A percentile compares a stretch with the other conserved stretches of the same genome.
Evolutionary conservation across 2,329 filamentous ascomycete species (phyloP).

Genomic region (Penicillium corylophilum): DNA sequence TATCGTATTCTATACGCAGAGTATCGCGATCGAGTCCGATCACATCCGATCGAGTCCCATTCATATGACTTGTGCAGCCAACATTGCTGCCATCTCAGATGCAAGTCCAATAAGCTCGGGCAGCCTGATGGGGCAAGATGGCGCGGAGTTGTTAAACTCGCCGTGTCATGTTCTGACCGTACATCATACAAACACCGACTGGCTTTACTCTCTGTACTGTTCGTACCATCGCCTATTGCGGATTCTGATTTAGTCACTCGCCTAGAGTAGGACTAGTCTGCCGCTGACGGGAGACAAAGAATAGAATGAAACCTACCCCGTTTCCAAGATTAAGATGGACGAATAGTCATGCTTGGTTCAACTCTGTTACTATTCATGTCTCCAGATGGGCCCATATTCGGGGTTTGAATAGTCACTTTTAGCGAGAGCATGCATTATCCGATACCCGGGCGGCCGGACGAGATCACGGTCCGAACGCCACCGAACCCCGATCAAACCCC

Average conservation of each 20-base stretch:
- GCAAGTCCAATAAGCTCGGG: neutral
- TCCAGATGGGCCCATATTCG: neutral
- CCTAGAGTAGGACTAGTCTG: no score
- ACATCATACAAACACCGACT: conserved; percentile 2
- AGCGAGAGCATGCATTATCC: neutral
- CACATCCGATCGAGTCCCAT: neutral
- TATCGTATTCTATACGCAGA: neutral
- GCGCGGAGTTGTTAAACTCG: conserved; percentile 13
- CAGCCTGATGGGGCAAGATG: neutral
- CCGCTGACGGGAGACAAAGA: no score
- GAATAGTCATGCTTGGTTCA: no score
- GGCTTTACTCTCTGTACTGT: neutral
- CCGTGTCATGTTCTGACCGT: conserved; percentile 7
- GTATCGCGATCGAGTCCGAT: neutral
- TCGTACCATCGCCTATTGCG: neutral
- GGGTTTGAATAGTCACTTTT: neutral
- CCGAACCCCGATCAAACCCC: neutral
- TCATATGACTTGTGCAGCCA: neutral
- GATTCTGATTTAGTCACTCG: no score
- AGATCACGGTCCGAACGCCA: conserved; percentile 3
- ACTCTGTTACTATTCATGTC: no score
- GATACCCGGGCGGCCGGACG: neutral
- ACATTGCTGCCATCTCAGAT: neutral
- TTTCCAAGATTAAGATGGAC: no score
- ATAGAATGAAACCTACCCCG: no score